Percentiles rank a stretch among this genome's conserved stretches.
These are phyloP conservation scores for Saccharomyces hybrid DNA, from an alignment of 1,139 yeast species.

Conservation along the genomic window DNA sequence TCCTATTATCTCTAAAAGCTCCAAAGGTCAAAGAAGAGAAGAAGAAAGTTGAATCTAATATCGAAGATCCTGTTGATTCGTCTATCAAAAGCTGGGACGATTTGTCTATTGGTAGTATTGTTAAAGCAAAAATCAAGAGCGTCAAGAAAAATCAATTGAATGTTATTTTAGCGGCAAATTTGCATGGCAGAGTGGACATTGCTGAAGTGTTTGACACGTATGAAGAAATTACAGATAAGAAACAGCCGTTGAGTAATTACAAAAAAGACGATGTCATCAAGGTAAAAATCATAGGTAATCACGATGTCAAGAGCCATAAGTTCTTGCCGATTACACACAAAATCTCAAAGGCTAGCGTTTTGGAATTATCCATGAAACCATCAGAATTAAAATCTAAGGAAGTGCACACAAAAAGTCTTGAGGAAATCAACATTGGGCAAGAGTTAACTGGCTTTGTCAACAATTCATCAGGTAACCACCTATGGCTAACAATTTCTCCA, in stretches of 20 bases:
- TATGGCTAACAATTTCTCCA: conserved; percentile 70
- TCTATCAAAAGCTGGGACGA: conserved; percentile 45
- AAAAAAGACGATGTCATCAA: conserved; percentile 50
- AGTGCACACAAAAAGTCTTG: conserved; percentile 35
- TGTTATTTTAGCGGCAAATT: conserved; percentile 68
- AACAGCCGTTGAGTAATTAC: conserved; percentile 56
- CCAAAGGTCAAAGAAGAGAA: conserved; percentile 10
- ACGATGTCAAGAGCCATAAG: conserved; percentile 63
- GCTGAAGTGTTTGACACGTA: conserved; percentile 57
- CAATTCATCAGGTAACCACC: conserved; percentile 49
- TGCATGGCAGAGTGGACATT: conserved; percentile 74
- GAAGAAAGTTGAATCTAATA: conserved; percentile 9
- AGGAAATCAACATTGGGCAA: conserved; percentile 51
- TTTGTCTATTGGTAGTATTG: conserved; percentile 49
- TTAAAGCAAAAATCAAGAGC: conserved; percentile 54
- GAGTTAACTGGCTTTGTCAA: conserved; percentile 59
- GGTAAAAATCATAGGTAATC: conserved; percentile 70
- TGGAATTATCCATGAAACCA: conserved; percentile 59
- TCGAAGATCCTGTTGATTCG: conserved; percentile 55
- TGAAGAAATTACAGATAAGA: conserved; percentile 50
- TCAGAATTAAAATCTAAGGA: conserved; percentile 39
- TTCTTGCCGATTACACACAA: conserved; percentile 65
- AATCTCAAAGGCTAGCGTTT: conserved; percentile 46
- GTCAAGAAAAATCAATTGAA: conserved; percentile 71
- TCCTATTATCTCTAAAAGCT: conserved; percentile 53